These are phyloP conservation scores for Pontederia paniculata DNA, from an alignment of 176 grass and related monocot genomes.

Conservation along the genomic window DNA sequence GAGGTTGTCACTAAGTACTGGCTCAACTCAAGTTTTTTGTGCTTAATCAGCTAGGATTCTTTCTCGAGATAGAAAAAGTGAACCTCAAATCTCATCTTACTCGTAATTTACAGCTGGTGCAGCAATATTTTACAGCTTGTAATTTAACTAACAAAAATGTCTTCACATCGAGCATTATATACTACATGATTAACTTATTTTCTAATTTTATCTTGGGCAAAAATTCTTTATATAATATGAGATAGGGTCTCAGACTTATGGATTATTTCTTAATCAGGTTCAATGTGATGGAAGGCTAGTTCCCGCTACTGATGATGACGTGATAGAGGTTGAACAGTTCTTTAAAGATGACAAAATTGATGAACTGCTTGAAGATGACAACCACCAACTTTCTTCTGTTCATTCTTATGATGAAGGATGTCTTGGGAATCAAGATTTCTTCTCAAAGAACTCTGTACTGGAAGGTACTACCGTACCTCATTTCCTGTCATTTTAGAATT, in stretches of 20 bases:
- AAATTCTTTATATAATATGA: neutral
- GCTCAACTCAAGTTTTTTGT: too few species aligned
- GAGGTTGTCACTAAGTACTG: too few species aligned
- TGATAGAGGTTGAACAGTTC: slow-evolving; percentile 72
- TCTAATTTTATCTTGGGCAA: neutral
- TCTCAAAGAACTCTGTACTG: neutral
- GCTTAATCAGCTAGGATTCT: too few species aligned
- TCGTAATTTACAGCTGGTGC: too few species aligned
- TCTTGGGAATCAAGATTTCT: slow-evolving; percentile 33
- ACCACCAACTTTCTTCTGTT: slow-evolving; percentile 40
- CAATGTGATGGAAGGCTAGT: slow-evolving; percentile 93
- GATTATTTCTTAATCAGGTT: slow-evolving; percentile 48
- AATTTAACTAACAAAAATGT: too few species aligned
- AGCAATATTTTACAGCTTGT: too few species aligned
- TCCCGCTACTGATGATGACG: slow-evolving; percentile 89
- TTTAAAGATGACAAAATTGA: slow-evolving; percentile 63
- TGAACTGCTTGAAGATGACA: slow-evolving; percentile 41
- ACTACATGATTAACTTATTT: neutral
- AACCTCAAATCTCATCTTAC: too few species aligned
- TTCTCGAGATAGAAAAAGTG: too few species aligned
- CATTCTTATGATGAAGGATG: slow-evolving; percentile 46
- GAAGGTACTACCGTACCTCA: neutral
- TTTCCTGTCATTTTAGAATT: neutral
- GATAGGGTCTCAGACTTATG: neutral
- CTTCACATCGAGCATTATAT: neutral